Conservation (phyloP, 2,329 filamentous ascomycete genomes). For the Epichloe hybrida region DNA sequence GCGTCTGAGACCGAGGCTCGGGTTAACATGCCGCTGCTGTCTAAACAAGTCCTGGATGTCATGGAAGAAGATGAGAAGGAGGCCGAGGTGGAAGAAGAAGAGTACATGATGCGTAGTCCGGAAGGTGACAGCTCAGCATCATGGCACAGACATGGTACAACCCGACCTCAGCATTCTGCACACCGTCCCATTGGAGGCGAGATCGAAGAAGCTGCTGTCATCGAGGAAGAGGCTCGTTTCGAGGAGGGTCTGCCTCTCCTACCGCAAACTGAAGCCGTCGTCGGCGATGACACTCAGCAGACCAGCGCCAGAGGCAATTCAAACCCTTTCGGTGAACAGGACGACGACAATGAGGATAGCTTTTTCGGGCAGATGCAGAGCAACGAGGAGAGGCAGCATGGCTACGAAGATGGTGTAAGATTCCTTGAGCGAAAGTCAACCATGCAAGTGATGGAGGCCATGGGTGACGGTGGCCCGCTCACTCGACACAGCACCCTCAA, state of each 20-base stretch:
- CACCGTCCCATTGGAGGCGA: constrained; percentile 31
- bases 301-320: constrained; percentile 11
- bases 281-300: constrained; percentile 1
- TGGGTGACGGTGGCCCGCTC: constrained; percentile 23
- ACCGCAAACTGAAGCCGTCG: constrained; percentile 17
- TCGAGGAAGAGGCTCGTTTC: constrained; percentile 43
- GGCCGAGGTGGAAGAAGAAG: constrained; percentile 28
- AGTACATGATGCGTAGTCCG: constrained; percentile 11
- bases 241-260: constrained; percentile 59
- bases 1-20: constrained; percentile 13
- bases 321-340: constrained; percentile 30
- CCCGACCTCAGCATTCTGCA: constrained; percentile 11
- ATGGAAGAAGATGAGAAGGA: constrained; percentile 39
- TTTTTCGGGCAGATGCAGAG: constrained; percentile 46
- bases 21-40: constrained; percentile 27
- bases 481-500: constrained; percentile 19
- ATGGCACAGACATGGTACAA: constrained; percentile 5
- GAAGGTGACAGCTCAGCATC: constrained; percentile 5
- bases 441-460: constrained; percentile 45
- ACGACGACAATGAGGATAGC: constrained; percentile 40
- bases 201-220: constrained; percentile 24
- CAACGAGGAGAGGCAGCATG: constrained; percentile 11
- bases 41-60: constrained; percentile 39
- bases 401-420: constrained; percentile 10
- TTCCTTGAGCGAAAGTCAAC: constrained; percentile 56